Evolutionary conservation across 805 yeast species (phyloP), one percentile per base, ranked within the genome.

Genomic region (Sungouiozyma ichnusensis): DNA sequence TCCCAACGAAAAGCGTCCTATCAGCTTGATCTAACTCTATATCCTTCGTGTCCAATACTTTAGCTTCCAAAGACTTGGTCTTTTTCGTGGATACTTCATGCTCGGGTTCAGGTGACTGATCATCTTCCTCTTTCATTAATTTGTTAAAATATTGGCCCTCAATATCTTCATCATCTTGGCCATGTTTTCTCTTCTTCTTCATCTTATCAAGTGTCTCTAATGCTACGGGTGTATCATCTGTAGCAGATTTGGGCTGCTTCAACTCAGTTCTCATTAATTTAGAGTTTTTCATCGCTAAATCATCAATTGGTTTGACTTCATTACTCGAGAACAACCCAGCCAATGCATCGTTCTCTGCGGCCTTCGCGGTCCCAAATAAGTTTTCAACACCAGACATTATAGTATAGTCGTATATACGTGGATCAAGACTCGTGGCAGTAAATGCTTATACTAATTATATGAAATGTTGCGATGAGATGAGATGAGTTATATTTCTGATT

Each of bases 1-100:
- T 92, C 36, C 97, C 97, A 8, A 92, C 79, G 55, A 92, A 92
- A 0, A 90, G 68, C 0, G 95, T 86, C 51, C 81, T 73, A 49
- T 82, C 85, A 4, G 95, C 94, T 61, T 85, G 84, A 51, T 76
- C 84, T 38, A 83, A 66, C 58, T 86, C 95, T n/a, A 65, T 65
- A 47, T 77, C 80, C 57, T 79, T 79, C 45, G 81, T 62, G 62
- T 81, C 81, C 37, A 79, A 53, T 66, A 45, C 62, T 48, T 69
- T 72, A 33, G 83, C 54, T n/a, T 50, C 49, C 15, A 55, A 61
- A 4, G 54, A 49, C 16, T 54, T 55, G 14, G 58, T 53, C 24
- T 61, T 58, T 14, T 50, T 54, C 13, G 55, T 53, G 16, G 54
- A 53, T 2, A 50, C 54, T 15, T 56, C 49, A 16, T 44, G 48